Base-by-base conservation (phyloP, 1,139 yeast species). In the Eremothecium sinecaudum region DNA sequence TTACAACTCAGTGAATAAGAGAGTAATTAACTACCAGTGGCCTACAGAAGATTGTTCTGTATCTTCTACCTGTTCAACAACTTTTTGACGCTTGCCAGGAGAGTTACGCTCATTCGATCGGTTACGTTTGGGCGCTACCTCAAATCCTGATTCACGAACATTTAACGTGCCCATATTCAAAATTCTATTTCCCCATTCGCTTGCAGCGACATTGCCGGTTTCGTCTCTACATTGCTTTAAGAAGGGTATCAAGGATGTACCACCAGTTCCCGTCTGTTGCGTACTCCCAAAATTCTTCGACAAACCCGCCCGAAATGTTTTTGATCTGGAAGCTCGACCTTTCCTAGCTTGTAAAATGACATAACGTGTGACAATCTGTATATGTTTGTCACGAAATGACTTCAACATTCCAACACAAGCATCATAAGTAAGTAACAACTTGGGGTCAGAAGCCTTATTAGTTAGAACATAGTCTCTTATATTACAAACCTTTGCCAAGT, bases 211-310 rank as follows among this genome's bases (percentile, higher is more conserved):
- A 27, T 45, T 43, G 3, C 47, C 47, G 1, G 34, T 87, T 57
- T 87, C 97, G 60, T 87, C 96, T 56, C 97, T 74, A 46, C 95
- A 87, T 58, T 87, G 96, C 57, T 86, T 86, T 53, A 87, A 69
- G 62, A 87, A 87, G 19, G 95, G 95, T 41, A 87, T 71, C 48
- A 87, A 67, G 0, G 94, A 78, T 0, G 96, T 87, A 27, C 97
- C 96, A 11, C 97, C 97, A 1, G 97, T 87, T 7, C 97, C 97
- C 45, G 75, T 72, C 44, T 73, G 75, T 44, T 71, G 76, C 34
- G 67, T 66, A 45, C 64, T 46, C 19, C 53, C 56, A 24, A 58
- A 48, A 33, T 58, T 45, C 41, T 54, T 46, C 33, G 64, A 45
- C 18, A 78, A 63, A 0, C 84, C 84, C 2, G 80, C 69, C 50